Evolutionary conservation across 2,329 filamentous ascomycete species (phyloP).

Genomic region (Cryphonectria radicalis): DNA sequence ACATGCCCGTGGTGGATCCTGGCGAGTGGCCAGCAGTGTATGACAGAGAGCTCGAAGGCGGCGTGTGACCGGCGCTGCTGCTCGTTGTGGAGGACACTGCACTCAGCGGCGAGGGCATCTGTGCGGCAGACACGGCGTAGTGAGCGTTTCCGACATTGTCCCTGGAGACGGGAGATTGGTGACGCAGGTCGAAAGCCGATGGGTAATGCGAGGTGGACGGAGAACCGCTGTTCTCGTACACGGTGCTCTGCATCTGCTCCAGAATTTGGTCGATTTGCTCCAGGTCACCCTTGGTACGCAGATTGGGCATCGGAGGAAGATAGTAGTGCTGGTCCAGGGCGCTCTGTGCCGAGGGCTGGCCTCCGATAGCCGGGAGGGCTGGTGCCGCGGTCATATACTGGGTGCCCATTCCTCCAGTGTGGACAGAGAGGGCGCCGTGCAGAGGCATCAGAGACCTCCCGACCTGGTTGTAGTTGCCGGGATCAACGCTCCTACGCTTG

Average conservation of each 20-base stretch:
- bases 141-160: constrained; percentile 36
- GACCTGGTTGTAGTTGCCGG: constrained; percentile 86
- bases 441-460: constrained; percentile 85
- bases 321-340: constrained; percentile 81
- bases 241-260: constrained; percentile 93
- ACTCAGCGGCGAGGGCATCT: constrained; percentile 64
- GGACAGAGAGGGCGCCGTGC: constrained; percentile 70
- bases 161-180: constrained; percentile 42
- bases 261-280: constrained; percentile 93
- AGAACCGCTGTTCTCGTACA: constrained; percentile 89
- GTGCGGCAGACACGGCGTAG: constrained; percentile 52
- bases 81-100: constrained; percentile 58
- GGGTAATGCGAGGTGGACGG: constrained; percentile 80
- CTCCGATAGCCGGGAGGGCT: constrained; percentile 59
- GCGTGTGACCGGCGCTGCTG: constrained; percentile 77
- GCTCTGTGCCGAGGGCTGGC: constrained; percentile 56
- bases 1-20: constrained; percentile 71
- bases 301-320: constrained; percentile 82
- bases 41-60: constrained; percentile 74
- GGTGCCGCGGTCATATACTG: constrained; percentile 57
- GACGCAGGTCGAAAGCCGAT: constrained; percentile 62
- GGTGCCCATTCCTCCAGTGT: constrained; percentile 55
- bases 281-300: constrained; percentile 91
- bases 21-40: constrained; percentile 81
- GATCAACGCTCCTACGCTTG: constrained; percentile 90